Evolutionary conservation across 2,329 filamentous ascomycete genomes (phyloP).

Genomic region (Aspergillus arachidicola): DNA sequence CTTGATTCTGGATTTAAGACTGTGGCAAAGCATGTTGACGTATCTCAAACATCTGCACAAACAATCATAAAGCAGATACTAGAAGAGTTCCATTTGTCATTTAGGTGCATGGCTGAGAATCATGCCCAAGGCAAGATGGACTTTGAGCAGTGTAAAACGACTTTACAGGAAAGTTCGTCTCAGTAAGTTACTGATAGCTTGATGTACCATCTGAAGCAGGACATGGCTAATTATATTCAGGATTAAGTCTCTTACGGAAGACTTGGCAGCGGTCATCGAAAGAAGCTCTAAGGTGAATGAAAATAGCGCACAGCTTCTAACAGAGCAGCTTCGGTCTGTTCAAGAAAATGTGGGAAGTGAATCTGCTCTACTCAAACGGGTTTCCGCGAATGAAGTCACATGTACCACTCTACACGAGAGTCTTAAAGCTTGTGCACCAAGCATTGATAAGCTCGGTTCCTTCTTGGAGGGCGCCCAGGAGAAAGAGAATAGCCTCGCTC

Average conservation of each 20-base stretch:
- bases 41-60: conserved; percentile 17
- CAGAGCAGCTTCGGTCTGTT: conserved; percentile 26
- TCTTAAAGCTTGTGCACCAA: conserved; percentile 23
- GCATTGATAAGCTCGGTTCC: conserved; percentile 19
- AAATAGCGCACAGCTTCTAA: conserved; percentile 16
- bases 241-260: conserved; percentile 22
- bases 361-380: conserved; percentile 24
- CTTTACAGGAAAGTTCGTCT: conserved; percentile 19
- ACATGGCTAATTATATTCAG: conserved; percentile 19
- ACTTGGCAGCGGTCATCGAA: conserved; percentile 21
- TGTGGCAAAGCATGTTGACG: conserved; percentile 15
- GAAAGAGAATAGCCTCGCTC: conserved; percentile 28
- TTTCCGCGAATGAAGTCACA: conserved; percentile 22
- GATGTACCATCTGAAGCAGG: neutral
- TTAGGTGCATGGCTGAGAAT: conserved; percentile 21
- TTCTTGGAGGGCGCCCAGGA: conserved; percentile 26
- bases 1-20: conserved; percentile 22
- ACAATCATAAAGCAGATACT: conserved; percentile 18
- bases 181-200: conserved; percentile 25
- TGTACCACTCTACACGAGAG: conserved; percentile 23
- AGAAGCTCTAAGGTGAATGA: conserved; percentile 19
- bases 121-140: conserved; percentile 19
- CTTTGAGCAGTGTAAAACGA: conserved; percentile 20
- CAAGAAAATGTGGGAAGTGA: conserved; percentile 19
- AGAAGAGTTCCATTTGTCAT: conserved; percentile 17